phyloP scores from a whole-genome alignment of 495 filamentous ascomycete genomes.

The Lasiosphaeris hirsuta region DNA sequence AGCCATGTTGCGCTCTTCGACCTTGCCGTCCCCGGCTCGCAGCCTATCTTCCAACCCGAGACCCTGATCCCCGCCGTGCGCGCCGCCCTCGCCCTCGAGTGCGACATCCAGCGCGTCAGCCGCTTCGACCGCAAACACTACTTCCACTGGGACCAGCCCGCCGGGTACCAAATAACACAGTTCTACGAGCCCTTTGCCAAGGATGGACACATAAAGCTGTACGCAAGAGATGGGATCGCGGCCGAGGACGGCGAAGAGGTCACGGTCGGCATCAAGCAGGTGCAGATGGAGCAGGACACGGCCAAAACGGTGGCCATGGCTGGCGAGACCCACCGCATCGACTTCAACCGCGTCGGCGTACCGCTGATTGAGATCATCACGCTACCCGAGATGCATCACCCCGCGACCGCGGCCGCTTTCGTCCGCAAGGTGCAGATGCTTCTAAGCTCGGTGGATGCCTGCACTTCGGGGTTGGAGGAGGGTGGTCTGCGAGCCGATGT shows the following conservation, averaged over 20 bases:
- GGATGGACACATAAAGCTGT: conserved; percentile 68
- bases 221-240: conserved; percentile 74
- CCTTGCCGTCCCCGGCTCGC: conserved; percentile 81
- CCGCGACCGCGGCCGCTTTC: conserved; percentile 78
- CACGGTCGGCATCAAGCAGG: conserved; percentile 77
- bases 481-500: conserved; percentile 91
- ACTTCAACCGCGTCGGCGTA: conserved; percentile 90
- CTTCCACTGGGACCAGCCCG: conserved; percentile 96
- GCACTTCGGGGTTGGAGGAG: conserved; percentile 85
- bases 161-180: conserved; percentile 96
- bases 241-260: conserved; percentile 63
- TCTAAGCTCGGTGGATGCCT: conserved; percentile 75
- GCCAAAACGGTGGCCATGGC: conserved; percentile 85
- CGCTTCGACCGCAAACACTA: conserved; percentile 97
- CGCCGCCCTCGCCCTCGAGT: conserved; percentile 80
- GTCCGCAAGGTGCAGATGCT: conserved; percentile 86
- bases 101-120: conserved; percentile 69
- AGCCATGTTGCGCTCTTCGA: conserved; percentile 86
- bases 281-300: conserved; percentile 97
- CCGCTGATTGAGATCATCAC: conserved; percentile 97
- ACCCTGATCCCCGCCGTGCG: conserved; percentile 85
- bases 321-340: conserved; percentile 70
- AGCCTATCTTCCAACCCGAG: conserved; percentile 80
- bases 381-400: conserved; percentile 75
- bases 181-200: conserved; percentile 86